A percentile compares a stretch with the other conserved stretches of the same genome.
Conservation (phyloP, 2,329 filamentous ascomycete species). For the Phaeomoniella chlamydospora region DNA sequence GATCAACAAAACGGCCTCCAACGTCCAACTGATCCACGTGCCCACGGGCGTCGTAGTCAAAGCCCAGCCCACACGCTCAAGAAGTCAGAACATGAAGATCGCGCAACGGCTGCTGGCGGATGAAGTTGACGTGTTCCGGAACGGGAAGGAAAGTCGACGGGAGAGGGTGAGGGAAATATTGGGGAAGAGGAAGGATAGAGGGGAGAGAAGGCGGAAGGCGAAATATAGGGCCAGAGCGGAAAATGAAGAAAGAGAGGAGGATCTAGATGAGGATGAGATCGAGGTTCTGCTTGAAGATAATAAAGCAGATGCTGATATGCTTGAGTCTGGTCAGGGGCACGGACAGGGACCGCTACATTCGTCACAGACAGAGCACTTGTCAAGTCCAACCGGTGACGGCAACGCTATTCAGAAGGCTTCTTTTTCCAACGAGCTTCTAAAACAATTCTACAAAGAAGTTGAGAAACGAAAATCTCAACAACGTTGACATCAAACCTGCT, state of each 20-base stretch:
- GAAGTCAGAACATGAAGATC: slow-evolving; percentile 73
- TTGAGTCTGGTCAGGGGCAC: not conserved
- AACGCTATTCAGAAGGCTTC: too few species aligned
- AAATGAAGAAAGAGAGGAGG: slow-evolving; percentile 8
- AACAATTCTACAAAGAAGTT: not conserved
- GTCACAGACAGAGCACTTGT: not conserved
- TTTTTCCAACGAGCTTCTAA: not conserved
- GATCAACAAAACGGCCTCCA: slow-evolving; percentile 97
- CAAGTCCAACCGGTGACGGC: not conserved
- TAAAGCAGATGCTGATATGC: slow-evolving; percentile 2
- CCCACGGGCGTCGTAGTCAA: slow-evolving; percentile 90
- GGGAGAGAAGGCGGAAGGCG: slow-evolving; percentile 47
- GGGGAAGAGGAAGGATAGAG: slow-evolving; percentile 58
- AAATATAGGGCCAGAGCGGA: slow-evolving; percentile 26
- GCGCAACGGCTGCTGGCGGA: slow-evolving; percentile 66
- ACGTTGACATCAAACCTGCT: too few species aligned
- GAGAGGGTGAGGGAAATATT: slow-evolving; percentile 49
- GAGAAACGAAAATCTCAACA: not conserved
- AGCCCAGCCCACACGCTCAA: slow-evolving; percentile 78
- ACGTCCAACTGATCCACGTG: slow-evolving; percentile 80
- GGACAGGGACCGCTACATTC: not conserved
- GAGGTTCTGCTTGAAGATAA: slow-evolving; percentile 5
- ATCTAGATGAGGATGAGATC: slow-evolving; percentile 5
- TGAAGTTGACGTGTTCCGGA: slow-evolving; percentile 57
- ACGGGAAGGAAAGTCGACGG: slow-evolving; percentile 60